phyloP scores from a whole-genome alignment of 257 asterid species.

The Nicotiana tabacum region DNA sequence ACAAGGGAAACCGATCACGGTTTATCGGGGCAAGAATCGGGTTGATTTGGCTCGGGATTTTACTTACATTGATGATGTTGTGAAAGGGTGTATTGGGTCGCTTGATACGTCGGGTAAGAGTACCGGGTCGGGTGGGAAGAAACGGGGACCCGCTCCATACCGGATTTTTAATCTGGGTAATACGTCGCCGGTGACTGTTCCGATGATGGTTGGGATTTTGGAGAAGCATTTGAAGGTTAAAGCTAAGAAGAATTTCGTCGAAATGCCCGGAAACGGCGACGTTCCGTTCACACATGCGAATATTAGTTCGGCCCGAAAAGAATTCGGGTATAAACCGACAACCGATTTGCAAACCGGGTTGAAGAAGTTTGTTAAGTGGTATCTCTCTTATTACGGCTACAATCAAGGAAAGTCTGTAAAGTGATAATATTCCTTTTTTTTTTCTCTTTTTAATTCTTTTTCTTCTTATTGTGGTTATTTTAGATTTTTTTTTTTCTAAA shows the following conservation, averaged over 20 bases:
- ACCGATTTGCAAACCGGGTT: constrained; percentile 87
- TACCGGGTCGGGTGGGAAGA: constrained; percentile 87
- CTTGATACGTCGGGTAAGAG: constrained; percentile 66
- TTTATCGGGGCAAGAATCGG: constrained; percentile 70
- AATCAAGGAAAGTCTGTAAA: constrained; percentile 52
- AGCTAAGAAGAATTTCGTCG: constrained; percentile 56
- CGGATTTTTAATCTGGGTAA: constrained; percentile 78
- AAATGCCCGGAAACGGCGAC: constrained; percentile 89
- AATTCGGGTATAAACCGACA: constrained; percentile 66
- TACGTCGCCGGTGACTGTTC: constrained; percentile 72
- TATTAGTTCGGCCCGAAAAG: constrained; percentile 58
- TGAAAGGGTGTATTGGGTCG: constrained; percentile 66
- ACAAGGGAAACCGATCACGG: constrained; percentile 57
- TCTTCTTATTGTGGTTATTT: constrained; percentile 16
- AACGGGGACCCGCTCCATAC: constrained; percentile 58
- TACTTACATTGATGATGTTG: constrained; percentile 75
- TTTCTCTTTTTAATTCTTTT: neutral
- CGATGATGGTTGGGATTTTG: constrained; percentile 68
- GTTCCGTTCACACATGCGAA: constrained; percentile 82
- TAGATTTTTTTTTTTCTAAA: neutral
- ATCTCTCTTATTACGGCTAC: constrained; percentile 57
- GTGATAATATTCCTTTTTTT: constrained; percentile 13
- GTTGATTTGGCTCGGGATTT: constrained; percentile 75
- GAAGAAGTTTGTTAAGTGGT: constrained; percentile 77
- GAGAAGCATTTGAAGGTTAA: constrained; percentile 64